Percentiles rank a stretch among this genome's conserved stretches.
These are phyloP conservation scores for Linnemannia zychae DNA, from an alignment of 192 early-diverging fungal species.

Conservation along the genomic window DNA sequence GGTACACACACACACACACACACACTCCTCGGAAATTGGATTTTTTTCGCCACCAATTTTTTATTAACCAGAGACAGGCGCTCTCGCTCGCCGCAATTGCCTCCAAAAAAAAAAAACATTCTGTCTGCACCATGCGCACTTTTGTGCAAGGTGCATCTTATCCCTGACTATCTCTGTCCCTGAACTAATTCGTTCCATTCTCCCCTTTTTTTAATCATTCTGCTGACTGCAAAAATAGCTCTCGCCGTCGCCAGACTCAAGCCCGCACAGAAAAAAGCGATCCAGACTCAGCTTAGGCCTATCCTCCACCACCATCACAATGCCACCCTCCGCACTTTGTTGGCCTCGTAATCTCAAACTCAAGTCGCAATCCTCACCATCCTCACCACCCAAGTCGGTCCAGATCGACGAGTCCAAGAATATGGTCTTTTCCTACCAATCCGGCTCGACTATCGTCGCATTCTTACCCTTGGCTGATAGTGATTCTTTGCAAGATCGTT, in stretches of 20 bases:
- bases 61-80: background rate
- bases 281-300: background rate
- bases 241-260: background rate
- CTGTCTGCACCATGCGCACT: background rate
- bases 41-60: background rate
- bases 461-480: background rate
- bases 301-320: background rate
- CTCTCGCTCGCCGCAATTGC: background rate
- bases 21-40: background rate
- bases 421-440: conserved; percentile 7
- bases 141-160: background rate
- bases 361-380: background rate
- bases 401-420: conserved; percentile 31
- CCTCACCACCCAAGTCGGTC: conserved; percentile 9
- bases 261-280: background rate
- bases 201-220: background rate
- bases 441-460: conserved; percentile 1
- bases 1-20: background rate
- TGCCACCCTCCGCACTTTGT: background rate
- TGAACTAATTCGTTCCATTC: background rate
- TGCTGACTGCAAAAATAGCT: background rate
- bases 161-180: background rate
- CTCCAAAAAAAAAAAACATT: background rate
- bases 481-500: background rate
- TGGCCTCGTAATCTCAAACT: background rate